Base-by-base conservation (phyloP, 2,329 filamentous ascomycete species). In the Bisporella sp. region DNA sequence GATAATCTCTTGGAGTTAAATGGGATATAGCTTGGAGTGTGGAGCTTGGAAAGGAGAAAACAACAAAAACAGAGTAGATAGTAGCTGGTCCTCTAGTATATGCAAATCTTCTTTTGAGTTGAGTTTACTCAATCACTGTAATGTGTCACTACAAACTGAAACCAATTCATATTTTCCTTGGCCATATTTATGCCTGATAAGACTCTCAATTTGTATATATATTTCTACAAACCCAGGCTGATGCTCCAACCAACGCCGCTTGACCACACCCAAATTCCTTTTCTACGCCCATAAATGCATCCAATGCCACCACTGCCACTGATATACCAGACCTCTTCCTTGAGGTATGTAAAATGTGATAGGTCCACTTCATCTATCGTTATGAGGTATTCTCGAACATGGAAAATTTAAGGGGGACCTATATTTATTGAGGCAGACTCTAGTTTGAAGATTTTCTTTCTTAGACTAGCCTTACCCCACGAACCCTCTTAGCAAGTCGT, bases 401-500 rank as follows among this genome's bases (percentile, higher is more conserved):
- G 8, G n/a, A n/a, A 37, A 9, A n/a, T n/a, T n/a, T 37, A n/a
- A 30, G 13, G 13, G 12, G 31, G 21, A 12, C 45, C 45, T 46
- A 46, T n/a, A 41, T 5, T 39, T 21, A 35, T 46, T 7, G 44
- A 47, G 33, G 37, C n/a, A 47, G 33, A 47, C 13, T 31, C 45
- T 47, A 41, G 45, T 31, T 30, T 39, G 30, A 39, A 41, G 33
- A 40, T 37, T 32, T 37, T 35, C 40, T 45, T 11, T 49, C 50
- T 59, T 58, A 64, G 45, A 63, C 62, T 65, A 65, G 60, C 62
- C 79, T 82, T 76, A 81, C 77, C 71, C 77, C 75, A 76, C 77
- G 77, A 78, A 82, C 76, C 71, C 77, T 73, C 73, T 82, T 82
- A 81, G 79, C 75, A 75, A 82, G 76, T 48, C 66, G 68, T 52